Base-by-base conservation (phyloP, 306 rosid species). In the Cajanus cajan region DNA sequence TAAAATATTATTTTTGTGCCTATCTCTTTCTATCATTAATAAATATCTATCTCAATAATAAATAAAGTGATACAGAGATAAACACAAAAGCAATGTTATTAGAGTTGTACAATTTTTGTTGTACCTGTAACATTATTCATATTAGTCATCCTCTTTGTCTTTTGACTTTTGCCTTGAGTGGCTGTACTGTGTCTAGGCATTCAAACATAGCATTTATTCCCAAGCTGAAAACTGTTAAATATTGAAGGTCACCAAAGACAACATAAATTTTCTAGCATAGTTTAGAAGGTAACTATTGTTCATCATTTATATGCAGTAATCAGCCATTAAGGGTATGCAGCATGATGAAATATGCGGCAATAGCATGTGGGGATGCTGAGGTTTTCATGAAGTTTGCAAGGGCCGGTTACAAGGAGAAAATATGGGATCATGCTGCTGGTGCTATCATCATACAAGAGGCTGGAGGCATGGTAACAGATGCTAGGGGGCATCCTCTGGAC, bases 401-500 rank as follows among this genome's bases (percentile, higher is more conserved):
- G 71, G 85, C 89, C 28, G 93, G 97, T 76, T 84, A 87, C 86
- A 92, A 90, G 74, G 99, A 95, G 89, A 95, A 90, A 86, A 87
- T 90, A 79, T 93, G 99, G 97, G 98, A 95, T 74, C 99, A 95
- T 36, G 98, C 99, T 33, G 99, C 99, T 0, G 98, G 98, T 22
- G 90, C 87, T 51, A 72, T 88, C 72, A 93, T 95, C 83, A 86
- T 95, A 73, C 87, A 91, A 70, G 98, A 95, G 82, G 99, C 99
- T 4, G 99, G 99, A 31, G 98, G 99, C 3, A 84, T 85, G 67
- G 98, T 93, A 44, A 90, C 98, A 8, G 99, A 95, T 64, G 94
- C 90, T 10, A 39, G 92, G 41, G 98, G 99, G n/a, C 24, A 82
- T 69, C 89, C 90, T 1, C 83, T 95, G 41, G 87, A 92, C 80